A percentile compares a stretch with the other conserved stretches of the same genome.
Evolutionary conservation across 306 rosid species (phyloP).

Genomic region (Rosa persica): DNA sequence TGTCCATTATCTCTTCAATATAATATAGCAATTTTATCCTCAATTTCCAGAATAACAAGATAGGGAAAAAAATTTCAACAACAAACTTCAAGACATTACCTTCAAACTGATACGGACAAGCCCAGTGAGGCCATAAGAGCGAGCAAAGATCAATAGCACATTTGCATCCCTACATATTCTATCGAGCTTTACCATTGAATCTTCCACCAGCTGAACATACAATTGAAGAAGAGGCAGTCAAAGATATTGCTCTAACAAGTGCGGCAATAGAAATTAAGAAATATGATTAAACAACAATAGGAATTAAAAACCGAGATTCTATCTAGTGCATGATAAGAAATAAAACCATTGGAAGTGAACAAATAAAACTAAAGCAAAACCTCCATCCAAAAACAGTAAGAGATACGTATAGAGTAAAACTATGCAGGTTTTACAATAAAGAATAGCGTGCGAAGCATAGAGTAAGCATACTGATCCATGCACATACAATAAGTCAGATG

Average conservation of each 20-base stretch:
- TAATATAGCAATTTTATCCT: neutral
- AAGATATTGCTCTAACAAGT: constrained; percentile 22
- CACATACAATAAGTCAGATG: neutral
- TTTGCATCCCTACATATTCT: constrained; percentile 80
- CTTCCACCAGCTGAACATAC: constrained; percentile 72
- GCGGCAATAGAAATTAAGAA: neutral
- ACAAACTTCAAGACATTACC: too few species aligned
- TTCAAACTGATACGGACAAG: constrained; percentile 86
- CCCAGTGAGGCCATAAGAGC: constrained; percentile 95
- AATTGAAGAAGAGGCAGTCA: constrained; percentile 30
- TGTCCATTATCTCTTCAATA: neutral
- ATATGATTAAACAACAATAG: neutral
- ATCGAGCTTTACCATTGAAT: constrained; percentile 85
- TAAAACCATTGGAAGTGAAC: neutral
- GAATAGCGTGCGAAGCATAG: neutral
- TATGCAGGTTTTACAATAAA: neutral
- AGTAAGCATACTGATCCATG: neutral
- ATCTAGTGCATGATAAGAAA: neutral
- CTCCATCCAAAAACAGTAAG: neutral
- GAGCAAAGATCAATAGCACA: constrained; percentile 80
- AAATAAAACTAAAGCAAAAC: neutral
- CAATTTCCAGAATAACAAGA: neutral
- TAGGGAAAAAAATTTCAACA: neutral
- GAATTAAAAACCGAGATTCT: neutral
- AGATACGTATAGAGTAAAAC: neutral